Evolutionary conservation across 495 filamentous ascomycete genomes (phyloP), one percentile per base, ranked within the genome.

Genomic region (Xylaria sp.): DNA sequence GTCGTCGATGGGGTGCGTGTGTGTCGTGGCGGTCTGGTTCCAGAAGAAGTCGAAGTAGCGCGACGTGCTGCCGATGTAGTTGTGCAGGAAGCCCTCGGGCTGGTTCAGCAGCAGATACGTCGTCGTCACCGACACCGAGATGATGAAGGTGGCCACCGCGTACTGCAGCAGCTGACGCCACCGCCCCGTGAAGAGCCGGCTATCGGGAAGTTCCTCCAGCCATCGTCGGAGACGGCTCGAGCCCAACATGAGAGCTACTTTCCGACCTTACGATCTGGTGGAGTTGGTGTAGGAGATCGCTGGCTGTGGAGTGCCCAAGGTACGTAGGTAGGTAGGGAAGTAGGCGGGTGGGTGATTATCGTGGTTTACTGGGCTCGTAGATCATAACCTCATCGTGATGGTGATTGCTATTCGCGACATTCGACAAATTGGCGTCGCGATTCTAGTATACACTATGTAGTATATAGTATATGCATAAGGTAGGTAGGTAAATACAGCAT

Each of bases 1-100:
- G 21, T 73, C 69, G 64, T 84, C 80, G 74, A 85, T 85, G 15
- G 84, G 83, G 72, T 85, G 84, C 24, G 74, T 55, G 46, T 7
- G 73, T 69, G 41, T 61, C 26, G 50, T 12, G 21, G 55, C 55
- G 3, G 55, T 58, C 3, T 58, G 73, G 35, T 75, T 77, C 75
- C 75, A 75, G 48, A 76, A 76, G 57, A 72, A 76, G 46, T 74
- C 72, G 50, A 74, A 76, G 61, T 76, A 76, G 50, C 72, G 72
- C 52, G 75, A 76, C 52, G 63, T 68, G 3, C 21, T 11, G 55
- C 29, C 26, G 29, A 58, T 33, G 64, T 65, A 61, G 29, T 69
- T 50, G 43, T 72, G 75, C 46, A 74, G 73, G 29, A 76, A 76
- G 6, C 70, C 75, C 53, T 76, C 75, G 15, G 72, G 72, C 14